Evolutionary conservation across 1,139 yeast genomes (phyloP).

Genomic region (Hanseniaspora sp.): DNA sequence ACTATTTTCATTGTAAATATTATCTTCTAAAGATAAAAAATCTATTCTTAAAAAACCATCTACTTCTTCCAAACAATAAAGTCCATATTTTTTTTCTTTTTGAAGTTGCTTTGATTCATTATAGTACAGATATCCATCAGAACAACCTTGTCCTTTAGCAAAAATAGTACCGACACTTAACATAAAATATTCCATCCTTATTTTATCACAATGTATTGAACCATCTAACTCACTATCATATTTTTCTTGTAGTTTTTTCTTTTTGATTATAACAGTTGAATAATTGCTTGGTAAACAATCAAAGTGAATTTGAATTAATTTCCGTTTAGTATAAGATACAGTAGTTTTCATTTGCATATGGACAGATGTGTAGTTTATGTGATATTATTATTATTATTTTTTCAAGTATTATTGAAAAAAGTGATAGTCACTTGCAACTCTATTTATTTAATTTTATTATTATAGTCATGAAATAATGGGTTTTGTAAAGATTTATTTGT

Average conservation of each 20-base stretch:
- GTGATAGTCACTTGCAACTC: too few species aligned
- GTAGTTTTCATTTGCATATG: background rate
- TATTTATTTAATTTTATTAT: too few species aligned
- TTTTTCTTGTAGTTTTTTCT: background rate
- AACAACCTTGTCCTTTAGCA: constrained; percentile 46
- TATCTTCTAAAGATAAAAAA: constrained; percentile 40
- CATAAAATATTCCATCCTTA: constrained; percentile 33
- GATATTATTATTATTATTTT: too few species aligned
- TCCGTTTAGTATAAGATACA: constrained; percentile 2
- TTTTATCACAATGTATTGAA: constrained; percentile 17
- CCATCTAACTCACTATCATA: background rate
- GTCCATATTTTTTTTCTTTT: constrained; percentile 38
- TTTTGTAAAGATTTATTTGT: too few species aligned
- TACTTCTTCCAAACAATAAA: constrained; percentile 44
- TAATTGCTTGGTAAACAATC: constrained; percentile 8
- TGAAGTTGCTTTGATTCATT: constrained; percentile 41
- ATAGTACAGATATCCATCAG: constrained; percentile 43
- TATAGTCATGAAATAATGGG: too few species aligned
- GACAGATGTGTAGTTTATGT: too few species aligned
- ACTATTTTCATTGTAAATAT: constrained; percentile 16
- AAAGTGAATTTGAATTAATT: constrained; percentile 9
- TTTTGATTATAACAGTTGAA: constrained; percentile 5
- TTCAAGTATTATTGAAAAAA: too few species aligned
- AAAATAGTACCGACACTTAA: constrained; percentile 44
- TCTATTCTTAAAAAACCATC: constrained; percentile 43